phyloP scores from a whole-genome alignment of 2,329 filamentous ascomycete genomes.

The Trichoderma afroharzianum region DNA sequence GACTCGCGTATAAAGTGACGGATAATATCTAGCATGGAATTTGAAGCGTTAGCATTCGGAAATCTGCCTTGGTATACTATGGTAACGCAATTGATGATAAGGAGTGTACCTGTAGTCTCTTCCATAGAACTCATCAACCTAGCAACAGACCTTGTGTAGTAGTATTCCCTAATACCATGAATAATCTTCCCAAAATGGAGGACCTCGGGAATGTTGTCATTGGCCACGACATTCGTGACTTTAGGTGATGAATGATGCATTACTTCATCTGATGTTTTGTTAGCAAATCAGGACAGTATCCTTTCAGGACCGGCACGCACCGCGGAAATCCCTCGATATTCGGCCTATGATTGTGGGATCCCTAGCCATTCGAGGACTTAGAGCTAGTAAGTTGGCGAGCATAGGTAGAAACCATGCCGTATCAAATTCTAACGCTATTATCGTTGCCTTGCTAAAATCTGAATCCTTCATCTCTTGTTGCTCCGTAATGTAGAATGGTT shows the following conservation, averaged over 20 bases:
- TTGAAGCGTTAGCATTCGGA: not conserved
- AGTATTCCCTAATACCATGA: not conserved
- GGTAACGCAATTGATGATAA: not conserved
- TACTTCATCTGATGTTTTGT: not conserved
- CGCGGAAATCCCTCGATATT: not conserved
- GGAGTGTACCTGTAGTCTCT: not conserved
- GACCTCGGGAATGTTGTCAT: not conserved
- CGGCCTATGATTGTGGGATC: not conserved
- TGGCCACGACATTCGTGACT: not conserved
- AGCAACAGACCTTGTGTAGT: not conserved
- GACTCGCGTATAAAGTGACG: not conserved
- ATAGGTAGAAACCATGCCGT: not conserved
- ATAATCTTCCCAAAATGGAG: not conserved
- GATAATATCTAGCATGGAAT: not conserved
- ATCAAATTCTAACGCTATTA: not conserved
- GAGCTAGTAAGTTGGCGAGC: not conserved
- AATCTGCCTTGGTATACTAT: not conserved
- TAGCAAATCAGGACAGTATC: not conserved
- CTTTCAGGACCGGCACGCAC: not conserved
- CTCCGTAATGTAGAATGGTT: not conserved
- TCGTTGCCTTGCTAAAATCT: not conserved
- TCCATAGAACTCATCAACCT: not conserved
- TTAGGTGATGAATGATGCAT: not conserved
- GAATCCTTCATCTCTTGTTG: not conserved
- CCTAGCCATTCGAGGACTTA: not conserved